These are phyloP conservation scores for Macrophomina pseudophaseolina DNA, from an alignment of 2,329 filamentous ascomycete genomes.

Conservation along the genomic window DNA sequence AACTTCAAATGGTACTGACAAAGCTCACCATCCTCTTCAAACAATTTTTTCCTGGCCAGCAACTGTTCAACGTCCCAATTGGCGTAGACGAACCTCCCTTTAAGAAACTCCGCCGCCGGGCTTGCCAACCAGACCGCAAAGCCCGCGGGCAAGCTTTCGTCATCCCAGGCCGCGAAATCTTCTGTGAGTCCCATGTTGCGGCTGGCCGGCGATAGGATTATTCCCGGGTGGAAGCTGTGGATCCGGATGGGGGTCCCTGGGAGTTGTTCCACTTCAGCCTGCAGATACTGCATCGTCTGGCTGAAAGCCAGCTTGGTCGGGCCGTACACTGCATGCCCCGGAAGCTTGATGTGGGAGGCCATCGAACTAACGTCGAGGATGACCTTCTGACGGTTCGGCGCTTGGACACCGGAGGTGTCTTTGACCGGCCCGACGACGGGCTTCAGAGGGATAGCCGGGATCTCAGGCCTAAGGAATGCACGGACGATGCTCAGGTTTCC, in stretches of 20 bases:
- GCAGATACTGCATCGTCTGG: conserved; percentile 22
- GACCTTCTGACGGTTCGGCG: not conserved
- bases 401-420: not conserved
- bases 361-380: conserved; percentile 13
- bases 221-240: not conserved
- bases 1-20: not conserved
- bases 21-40: not conserved
- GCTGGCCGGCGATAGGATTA: not conserved
- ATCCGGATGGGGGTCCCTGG: not conserved
- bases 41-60: not conserved
- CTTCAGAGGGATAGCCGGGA: not conserved
- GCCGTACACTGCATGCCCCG: conserved; percentile 24
- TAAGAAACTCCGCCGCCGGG: conserved; percentile 32
- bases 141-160: not conserved
- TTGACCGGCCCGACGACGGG: not conserved
- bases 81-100: conserved; percentile 25
- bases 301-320: conserved; percentile 25
- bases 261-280: conserved; percentile 14
- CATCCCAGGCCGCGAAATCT: not conserved
- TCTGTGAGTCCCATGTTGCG: not conserved
- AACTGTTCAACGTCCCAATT: not conserved
- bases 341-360: conserved; percentile 3
- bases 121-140: conserved; percentile 43
- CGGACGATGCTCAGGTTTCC: conserved; percentile 29
- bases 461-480: conserved; percentile 28